Percentiles rank a stretch among this genome's conserved stretches.
Evolutionary conservation across 768 basidiomycete species (phyloP).

Genomic region (Rubroboletus satanas): DNA sequence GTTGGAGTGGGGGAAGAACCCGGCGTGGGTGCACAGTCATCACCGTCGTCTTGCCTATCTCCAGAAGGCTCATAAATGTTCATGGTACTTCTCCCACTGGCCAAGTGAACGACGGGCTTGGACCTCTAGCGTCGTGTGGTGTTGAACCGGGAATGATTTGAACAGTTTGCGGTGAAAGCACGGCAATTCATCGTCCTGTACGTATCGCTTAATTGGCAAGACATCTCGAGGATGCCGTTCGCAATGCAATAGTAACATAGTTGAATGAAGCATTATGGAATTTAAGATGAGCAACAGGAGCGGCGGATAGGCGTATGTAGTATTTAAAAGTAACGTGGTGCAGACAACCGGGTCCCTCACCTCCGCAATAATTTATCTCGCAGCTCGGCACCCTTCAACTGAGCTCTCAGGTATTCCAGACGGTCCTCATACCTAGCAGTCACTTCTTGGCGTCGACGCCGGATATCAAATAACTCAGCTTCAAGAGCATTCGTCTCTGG

Average conservation of each 20-base stretch:
- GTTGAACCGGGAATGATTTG: background rate
- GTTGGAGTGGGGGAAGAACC: conserved; percentile 42
- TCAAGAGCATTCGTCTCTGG: conserved; percentile 40
- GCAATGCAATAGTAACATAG: background rate
- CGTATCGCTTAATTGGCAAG: background rate
- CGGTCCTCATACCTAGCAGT: conserved; percentile 68
- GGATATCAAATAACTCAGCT: conserved; percentile 65
- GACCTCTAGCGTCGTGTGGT: background rate
- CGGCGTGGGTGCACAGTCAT: conserved; percentile 32
- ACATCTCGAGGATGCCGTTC: background rate
- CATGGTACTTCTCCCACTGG: conserved; percentile 6
- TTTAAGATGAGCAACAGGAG: conserved; percentile 9
- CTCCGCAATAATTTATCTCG: conserved; percentile 76
- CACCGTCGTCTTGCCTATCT: conserved; percentile 30
- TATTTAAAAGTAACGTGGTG: background rate
- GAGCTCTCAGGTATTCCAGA: conserved; percentile 75
- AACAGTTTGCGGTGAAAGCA: background rate
- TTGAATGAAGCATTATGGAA: conserved; percentile 15
- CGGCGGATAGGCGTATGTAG: conserved; percentile 4
- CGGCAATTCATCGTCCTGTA: background rate
- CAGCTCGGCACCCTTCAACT: conserved; percentile 78
- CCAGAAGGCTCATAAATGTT: conserved; percentile 15
- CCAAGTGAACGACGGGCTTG: background rate
- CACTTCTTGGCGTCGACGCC: conserved; percentile 66
- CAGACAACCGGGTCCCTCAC: conserved; percentile 26